Conservation (phyloP, 306 rosid genomes). For the Vigna hirtella region DNA sequence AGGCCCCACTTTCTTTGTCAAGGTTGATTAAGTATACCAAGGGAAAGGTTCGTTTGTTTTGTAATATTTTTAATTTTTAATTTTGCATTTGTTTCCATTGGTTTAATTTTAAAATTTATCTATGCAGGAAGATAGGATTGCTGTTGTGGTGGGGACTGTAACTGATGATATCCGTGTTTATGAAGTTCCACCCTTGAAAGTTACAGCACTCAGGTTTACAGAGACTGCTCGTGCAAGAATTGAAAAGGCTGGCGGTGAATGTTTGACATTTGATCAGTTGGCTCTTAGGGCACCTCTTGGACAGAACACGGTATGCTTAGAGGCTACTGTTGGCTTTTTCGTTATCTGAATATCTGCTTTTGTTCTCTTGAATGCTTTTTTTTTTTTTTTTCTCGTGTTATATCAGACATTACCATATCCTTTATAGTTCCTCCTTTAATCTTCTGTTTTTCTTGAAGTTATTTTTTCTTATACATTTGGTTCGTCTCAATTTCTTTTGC, state of each 20-base stretch:
- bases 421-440: neutral
- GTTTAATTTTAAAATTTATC: constrained; percentile 18
- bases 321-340: no score
- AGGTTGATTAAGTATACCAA: constrained; percentile 64
- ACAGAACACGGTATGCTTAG: constrained; percentile 73
- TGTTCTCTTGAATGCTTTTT: no score
- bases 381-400: neutral
- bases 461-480: neutral
- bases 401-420: neutral
- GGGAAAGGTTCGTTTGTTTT: constrained; percentile 67
- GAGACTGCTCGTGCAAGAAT: constrained; percentile 90
- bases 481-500: neutral
- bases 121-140: constrained; percentile 67
- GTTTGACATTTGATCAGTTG: constrained; percentile 85
- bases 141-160: constrained; percentile 75
- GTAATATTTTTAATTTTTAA: no score
- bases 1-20: constrained; percentile 82
- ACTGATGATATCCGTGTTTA: constrained; percentile 72
- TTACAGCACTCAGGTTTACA: constrained; percentile 78
- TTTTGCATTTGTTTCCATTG: constrained; percentile 10
- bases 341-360: no score
- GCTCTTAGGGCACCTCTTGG: constrained; percentile 84
- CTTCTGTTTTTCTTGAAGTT: no score
- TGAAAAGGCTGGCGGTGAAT: constrained; percentile 85
- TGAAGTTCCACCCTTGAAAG: constrained; percentile 80